phyloP scores from a whole-genome alignment of 345 rosid species.

The thale cress (Arabidopsis thaliana) region DNA sequence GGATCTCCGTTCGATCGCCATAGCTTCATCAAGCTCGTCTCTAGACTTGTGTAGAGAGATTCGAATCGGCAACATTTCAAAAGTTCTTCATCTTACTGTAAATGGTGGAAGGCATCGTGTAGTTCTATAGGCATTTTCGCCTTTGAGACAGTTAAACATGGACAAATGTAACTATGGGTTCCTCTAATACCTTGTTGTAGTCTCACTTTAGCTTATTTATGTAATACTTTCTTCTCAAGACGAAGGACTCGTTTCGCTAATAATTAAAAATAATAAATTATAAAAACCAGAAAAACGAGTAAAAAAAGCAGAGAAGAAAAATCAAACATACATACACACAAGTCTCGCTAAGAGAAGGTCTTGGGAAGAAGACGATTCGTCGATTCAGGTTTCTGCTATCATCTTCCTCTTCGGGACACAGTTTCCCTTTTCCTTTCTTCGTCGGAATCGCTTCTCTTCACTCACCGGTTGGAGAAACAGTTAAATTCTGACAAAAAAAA shows the following conservation, averaged over 20 bases:
- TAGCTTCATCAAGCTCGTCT: constrained; percentile 68
- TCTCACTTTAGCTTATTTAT: not conserved
- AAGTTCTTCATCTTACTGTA: constrained; percentile 54
- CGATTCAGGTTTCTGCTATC: constrained; percentile 19
- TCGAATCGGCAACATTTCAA: constrained; percentile 65
- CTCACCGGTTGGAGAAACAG: constrained; percentile 55
- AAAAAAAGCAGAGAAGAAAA: constrained; percentile 7
- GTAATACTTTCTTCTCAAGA: not conserved
- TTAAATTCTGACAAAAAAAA: constrained; percentile 23
- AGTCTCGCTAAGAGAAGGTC: constrained; percentile 21
- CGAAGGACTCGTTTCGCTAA: constrained; percentile 12
- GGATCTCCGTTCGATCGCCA: constrained; percentile 71
- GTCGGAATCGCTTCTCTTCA: constrained; percentile 4
- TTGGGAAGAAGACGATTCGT: constrained; percentile 40
- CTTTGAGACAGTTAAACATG: constrained; percentile 1
- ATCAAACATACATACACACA: constrained; percentile 12
- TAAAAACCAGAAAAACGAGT: not conserved
- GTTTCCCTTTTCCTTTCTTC: constrained; percentile 4
- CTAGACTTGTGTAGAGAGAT: constrained; percentile 59
- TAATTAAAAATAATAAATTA: constrained; percentile 10
- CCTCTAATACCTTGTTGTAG: not conserved
- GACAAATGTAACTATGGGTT: not conserved
- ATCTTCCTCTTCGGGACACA: not conserved
- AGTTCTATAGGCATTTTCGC: constrained; percentile 6
- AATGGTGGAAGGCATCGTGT: not conserved